Evolutionary conservation across 345 rosid species (phyloP).

Genomic region (Erucastrum elatum): DNA sequence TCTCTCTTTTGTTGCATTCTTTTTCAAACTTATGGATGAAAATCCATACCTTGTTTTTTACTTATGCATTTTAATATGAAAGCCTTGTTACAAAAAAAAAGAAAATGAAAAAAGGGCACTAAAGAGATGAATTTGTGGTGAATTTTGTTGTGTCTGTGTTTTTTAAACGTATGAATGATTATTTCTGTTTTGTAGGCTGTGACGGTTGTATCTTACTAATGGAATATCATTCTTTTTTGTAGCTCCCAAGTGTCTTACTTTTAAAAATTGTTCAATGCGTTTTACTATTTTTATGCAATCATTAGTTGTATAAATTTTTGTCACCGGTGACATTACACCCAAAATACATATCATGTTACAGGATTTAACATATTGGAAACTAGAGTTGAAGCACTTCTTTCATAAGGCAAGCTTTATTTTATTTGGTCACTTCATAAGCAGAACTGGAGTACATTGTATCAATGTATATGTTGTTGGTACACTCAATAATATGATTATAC

Average conservation of each 20-base stretch:
- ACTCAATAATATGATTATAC: not conserved
- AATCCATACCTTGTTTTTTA: too few relatives aligned
- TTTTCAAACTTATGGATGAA: too few relatives aligned
- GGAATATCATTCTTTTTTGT: slow-evolving; percentile 6
- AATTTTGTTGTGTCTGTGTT: slow-evolving; percentile 18
- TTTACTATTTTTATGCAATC: not conserved
- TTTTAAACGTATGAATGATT: not conserved
- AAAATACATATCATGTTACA: not conserved
- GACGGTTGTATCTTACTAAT: slow-evolving; percentile 12
- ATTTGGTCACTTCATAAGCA: not conserved
- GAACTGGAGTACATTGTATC: not conserved
- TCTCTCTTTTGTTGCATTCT: too few relatives aligned
- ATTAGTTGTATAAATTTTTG: not conserved
- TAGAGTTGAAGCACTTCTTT: not conserved
- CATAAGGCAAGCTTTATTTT: not conserved
- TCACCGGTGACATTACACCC: not conserved
- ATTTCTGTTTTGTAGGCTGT: slow-evolving; percentile 1
- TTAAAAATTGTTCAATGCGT: not conserved
- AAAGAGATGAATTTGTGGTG: slow-evolving; percentile 1
- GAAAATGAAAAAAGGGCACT: not conserved
- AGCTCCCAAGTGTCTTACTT: not conserved
- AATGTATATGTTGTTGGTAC: not conserved
- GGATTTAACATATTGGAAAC: not conserved
- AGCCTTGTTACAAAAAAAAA: too few relatives aligned
- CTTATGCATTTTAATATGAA: too few relatives aligned